Base-by-base conservation (phyloP, 1,139 yeast species). In the Suhomyces bolitotheri region DNA sequence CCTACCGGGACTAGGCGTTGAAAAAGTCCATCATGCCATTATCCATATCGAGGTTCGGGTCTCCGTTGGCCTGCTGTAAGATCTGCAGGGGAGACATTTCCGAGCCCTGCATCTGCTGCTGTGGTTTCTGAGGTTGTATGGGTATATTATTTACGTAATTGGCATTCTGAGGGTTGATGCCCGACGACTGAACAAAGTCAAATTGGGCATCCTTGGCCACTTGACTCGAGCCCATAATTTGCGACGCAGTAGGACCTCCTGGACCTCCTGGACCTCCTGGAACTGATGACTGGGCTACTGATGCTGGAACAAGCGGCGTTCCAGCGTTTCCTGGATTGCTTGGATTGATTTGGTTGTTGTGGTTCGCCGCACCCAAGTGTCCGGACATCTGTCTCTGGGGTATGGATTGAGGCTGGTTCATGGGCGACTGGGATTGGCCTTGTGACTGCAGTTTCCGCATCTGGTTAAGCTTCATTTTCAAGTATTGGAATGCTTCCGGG, bases 401-500 rank as follows among this genome's bases (percentile, higher is more conserved):
- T 6, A 16, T 16, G 2, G 20, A 26, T 3, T 24, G 28, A 8
- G 20, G 20, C 16, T 23, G 32, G 7, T 17, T n/a, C 12, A 16
- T 15, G 4, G 23, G 44, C 17, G 31, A 47, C 17, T 36, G 50
- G 10, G 29, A 42, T 12, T 27, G 42, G 16, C 31, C 42, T 12
- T 40, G 48, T 6, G 38, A 36, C 16, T 36, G 47, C 36, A 54
- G 59, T 37, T 40, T 70, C 44, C 68, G 66, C 58, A 69, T 54
- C 41, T 71, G 67, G 35, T 66, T 70, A 46, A 73, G 60, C 40
- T 69, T 73, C 55, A 65, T 53, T 47, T 71, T 77, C 43, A 72
- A 61, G 42, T 64, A 68, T 33, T 71, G 77, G 24, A 75, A 58
- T 0, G 78, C 79, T 42, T 76, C 82, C 0, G 80, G 80, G 43